Evolutionary conservation across 2,329 filamentous ascomycete species (phyloP).

Genomic region (Aspergillus arachidicola): DNA sequence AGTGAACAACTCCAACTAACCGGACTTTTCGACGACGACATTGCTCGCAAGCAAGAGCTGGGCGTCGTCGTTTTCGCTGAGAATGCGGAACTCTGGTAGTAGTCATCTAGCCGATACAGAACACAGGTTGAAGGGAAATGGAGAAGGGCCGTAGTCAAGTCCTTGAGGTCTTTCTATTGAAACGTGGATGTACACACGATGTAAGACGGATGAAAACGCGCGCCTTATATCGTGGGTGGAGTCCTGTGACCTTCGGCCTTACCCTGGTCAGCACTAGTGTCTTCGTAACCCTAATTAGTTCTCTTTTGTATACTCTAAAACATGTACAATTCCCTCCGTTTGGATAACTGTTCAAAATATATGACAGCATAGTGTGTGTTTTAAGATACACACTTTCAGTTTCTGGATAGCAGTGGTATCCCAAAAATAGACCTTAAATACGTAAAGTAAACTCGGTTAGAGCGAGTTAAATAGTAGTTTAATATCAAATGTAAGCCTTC

Average conservation of each 20-base stretch:
- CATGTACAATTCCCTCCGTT: too few species aligned
- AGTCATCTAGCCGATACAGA: neutral
- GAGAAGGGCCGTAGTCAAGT: neutral
- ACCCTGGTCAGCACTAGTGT: neutral
- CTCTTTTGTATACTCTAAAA: neutral
- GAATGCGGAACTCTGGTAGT: neutral
- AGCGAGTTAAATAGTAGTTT: too few species aligned
- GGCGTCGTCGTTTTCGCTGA: neutral
- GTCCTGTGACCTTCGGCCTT: neutral
- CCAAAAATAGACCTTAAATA: too few species aligned
- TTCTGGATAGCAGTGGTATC: too few species aligned
- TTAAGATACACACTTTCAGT: too few species aligned
- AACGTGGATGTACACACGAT: neutral
- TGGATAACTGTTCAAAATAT: too few species aligned
- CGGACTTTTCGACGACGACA: neutral
- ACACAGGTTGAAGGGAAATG: too few species aligned
- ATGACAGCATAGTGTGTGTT: too few species aligned
- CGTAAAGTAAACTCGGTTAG: too few species aligned
- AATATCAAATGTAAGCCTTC: too few species aligned
- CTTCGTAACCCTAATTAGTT: neutral
- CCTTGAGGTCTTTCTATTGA: neutral
- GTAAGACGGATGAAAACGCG: too few species aligned
- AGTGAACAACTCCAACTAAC: neutral
- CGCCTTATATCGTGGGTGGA: neutral
- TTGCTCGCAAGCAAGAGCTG: neutral